These are phyloP conservation scores for Trichosporon faecale DNA, from an alignment of 1,284 basidiomycete species.

Conservation along the genomic window DNA sequence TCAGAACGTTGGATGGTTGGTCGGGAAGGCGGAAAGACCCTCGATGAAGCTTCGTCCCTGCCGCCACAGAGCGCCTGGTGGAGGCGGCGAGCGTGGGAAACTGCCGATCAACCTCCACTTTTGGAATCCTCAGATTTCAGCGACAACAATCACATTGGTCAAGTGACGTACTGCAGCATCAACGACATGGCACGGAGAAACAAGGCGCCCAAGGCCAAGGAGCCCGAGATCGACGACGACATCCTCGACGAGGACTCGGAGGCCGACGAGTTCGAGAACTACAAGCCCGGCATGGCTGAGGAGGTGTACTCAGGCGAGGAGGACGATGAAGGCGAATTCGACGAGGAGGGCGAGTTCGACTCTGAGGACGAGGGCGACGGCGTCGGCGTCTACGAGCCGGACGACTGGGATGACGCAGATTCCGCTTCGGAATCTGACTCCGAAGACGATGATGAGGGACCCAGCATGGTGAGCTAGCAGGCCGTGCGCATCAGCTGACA, in stretches of 20 bases:
- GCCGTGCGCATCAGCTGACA: background rate
- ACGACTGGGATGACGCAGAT: slow-evolving; percentile 46
- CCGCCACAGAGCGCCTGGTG: background rate
- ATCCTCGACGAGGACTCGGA: slow-evolving; percentile 46
- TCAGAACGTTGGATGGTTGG: background rate
- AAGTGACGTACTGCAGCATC: background rate
- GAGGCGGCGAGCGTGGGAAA: background rate
- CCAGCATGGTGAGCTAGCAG: slow-evolving; percentile 28
- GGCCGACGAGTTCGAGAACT: slow-evolving; percentile 44
- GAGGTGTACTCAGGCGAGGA: slow-evolving; percentile 54
- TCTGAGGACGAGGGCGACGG: slow-evolving; percentile 37
- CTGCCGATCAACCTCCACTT: background rate
- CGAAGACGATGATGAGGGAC: slow-evolving; percentile 17
- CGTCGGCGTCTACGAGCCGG: slow-evolving; percentile 43
- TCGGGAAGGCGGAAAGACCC: background rate
- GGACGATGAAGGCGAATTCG: slow-evolving; percentile 55
- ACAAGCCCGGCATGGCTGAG: slow-evolving; percentile 40
- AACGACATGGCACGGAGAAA: background rate
- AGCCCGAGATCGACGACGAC: slow-evolving; percentile 29
- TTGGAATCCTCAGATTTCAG: background rate
- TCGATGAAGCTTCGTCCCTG: background rate
- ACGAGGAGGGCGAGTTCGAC: slow-evolving; percentile 42
- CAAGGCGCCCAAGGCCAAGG: background rate
- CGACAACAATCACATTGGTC: background rate
- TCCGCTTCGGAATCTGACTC: slow-evolving; percentile 34